A percentile compares a stretch with the other conserved stretches of the same genome.
Evolutionary conservation across 768 basidiomycete genomes (phyloP).

Genomic region (Termitomyces bulborhizus): DNA sequence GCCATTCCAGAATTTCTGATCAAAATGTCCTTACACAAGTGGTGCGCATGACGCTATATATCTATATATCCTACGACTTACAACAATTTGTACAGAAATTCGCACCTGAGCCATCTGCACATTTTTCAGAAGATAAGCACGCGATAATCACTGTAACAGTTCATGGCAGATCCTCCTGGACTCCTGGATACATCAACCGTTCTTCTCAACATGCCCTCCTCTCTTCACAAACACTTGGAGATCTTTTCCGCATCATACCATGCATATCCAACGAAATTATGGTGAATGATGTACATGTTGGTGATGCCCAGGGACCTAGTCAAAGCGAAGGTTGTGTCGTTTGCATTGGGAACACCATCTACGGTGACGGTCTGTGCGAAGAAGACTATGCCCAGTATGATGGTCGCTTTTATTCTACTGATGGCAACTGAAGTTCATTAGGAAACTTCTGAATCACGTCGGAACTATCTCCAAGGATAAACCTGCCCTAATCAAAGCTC

Average conservation of each 20-base stretch:
- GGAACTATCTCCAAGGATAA: constrained; percentile 25
- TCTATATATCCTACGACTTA: background rate
- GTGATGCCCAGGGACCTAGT: background rate
- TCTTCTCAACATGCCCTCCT: constrained; percentile 63
- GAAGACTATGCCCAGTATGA: constrained; percentile 52
- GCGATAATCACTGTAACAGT: constrained; percentile 56
- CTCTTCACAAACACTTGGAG: constrained; percentile 67
- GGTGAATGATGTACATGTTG: constrained; percentile 27
- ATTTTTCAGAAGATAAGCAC: constrained; percentile 20
- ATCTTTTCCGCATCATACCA: constrained; percentile 52
- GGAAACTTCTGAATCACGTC: constrained; percentile 20
- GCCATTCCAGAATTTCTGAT: constrained; percentile 60
- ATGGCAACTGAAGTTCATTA: constrained; percentile 33
- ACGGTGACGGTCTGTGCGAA: constrained; percentile 44
- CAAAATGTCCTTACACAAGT: constrained; percentile 46
- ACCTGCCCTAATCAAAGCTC: constrained; percentile 28
- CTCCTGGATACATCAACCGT: constrained; percentile 50
- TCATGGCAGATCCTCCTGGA: constrained; percentile 56
- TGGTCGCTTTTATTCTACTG: constrained; percentile 15
- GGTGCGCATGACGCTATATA: constrained; percentile 24
- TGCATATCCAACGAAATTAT: constrained; percentile 56
- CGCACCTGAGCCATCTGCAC: constrained; percentile 15
- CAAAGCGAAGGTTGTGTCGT: constrained; percentile 39
- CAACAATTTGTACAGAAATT: constrained; percentile 18
- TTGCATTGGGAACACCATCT: constrained; percentile 55